Evolutionary conservation across 2,329 filamentous ascomycete genomes (phyloP), one percentile per base, ranked within the genome.

Genomic region (Penicillium verrucosum): DNA sequence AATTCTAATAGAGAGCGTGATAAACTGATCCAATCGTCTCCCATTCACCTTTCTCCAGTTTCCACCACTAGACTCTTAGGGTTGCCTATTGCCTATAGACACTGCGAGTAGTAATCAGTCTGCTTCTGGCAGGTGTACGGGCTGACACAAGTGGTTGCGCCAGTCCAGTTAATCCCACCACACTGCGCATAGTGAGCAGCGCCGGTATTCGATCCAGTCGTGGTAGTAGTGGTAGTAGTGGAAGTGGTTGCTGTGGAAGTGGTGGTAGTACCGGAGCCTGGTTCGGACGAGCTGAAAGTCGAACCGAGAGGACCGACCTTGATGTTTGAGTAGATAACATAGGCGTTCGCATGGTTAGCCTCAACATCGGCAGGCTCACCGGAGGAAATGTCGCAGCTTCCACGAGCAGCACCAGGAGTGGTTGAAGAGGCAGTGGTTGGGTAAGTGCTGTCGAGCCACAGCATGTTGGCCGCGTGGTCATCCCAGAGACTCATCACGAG

Each of bases 371-470:
- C 60, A 32, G 83, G 83, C 42, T 75, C 76, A 51, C 84, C 84
- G 18, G 78, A 81, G 63, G 69, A 74, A 46, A 75, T 77, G 43
- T 78, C 55, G 72, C 84, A 87, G 47, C 76, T 75, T 53, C 85
- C 84, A 66, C 84, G 82, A 49, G 74, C 73, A 53, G 77, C 70
- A 64, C 84, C 84, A 38, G 76, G 75, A 4, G 57, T 60, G 57
- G 75, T 78, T 23, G 73, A 64, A 58, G 73, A 72, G 27, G 68
- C 71, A 49, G 70, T 69, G 59, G 76, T 75, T 53, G 86, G 86
- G 77, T 82, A 87, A 69, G 76, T 81, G 62, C 82, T 83, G 77
- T 90, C 87, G 66, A 90, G 82, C 88, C 88, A 90, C 68, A 87
- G 81, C 86, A 90, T 89, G 76, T 86, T 82, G 69, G 82, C 76